Evolutionary conservation across 345 rosid genomes (phyloP), one percentile per base, ranked within the genome.

Genomic region (Boechera divaricarpa): DNA sequence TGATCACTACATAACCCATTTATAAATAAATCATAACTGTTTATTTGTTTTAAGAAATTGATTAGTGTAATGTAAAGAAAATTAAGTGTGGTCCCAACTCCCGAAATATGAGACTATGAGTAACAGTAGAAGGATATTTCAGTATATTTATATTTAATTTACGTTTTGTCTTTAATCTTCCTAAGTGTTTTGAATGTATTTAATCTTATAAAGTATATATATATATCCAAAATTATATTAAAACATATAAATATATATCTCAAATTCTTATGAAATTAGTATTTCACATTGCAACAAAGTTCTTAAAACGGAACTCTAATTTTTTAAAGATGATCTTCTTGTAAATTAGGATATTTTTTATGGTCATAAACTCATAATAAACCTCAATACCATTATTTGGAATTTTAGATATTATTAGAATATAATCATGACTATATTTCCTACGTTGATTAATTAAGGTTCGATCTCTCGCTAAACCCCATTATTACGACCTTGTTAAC

Each of bases 1-100:
- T 78, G 81, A 29, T 66, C 73, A 66, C 68, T 78, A 78, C 77
- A 77, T 78, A 78, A 66, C 73, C 77, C 73, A 72, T 57, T 41
- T 72, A 58, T 47, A 29, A 35, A 78, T 33, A 49, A 78, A 57
- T 63, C 48, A 36, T 53, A 29, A 33, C 42, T 39, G 59, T 4
- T 69, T 53, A 51, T 26, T 42, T 77, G 28, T 41, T 49, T 48
- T 41, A 49, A 59, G 4, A 59, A 65, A 21, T 58, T 51, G 13
- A 41, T 49, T 66, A 72, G 68, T 64, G 0, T 15, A 57, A 18
- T 64, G 16, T 45, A 48, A 18, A 66, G 33, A 41, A 78, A 53
- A 24, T 39, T 28, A 63, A 53, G 26, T 44, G 63, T 54, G 47
- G 58, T 70, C 58, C 24, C 24, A 21, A 21, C 24, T 21, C 24